Conservation (phyloP, 371 early-diverging fungal species). For the Mucor mucedo region DNA sequence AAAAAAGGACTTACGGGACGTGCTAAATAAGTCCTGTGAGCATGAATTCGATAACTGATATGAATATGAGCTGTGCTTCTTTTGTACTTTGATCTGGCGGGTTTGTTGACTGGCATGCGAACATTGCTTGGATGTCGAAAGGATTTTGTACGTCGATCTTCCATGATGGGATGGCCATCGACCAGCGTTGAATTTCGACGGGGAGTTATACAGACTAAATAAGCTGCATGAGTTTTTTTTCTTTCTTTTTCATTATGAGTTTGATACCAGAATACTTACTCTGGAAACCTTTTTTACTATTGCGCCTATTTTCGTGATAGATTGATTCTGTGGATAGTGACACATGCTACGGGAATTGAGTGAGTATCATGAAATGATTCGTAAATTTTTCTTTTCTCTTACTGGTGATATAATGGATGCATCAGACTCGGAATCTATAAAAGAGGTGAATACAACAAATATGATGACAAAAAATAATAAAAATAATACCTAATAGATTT, state of each 20-base stretch:
- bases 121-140: neutral
- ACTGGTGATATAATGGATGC: slow-evolving; percentile 8
- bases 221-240: neutral
- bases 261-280: slow-evolving; percentile 3
- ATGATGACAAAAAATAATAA: neutral
- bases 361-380: neutral
- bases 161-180: neutral
- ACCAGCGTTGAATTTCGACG: slow-evolving; percentile 1
- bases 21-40: slow-evolving; percentile 16
- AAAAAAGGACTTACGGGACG: neutral
- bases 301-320: neutral
- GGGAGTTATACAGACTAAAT: slow-evolving; percentile 1
- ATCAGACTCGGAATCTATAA: neutral
- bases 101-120: neutral
- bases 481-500: slow-evolving; percentile 20
- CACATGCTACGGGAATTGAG: neutral
- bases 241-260: neutral
- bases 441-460: neutral
- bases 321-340: slow-evolving; percentile 14
- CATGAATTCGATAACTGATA: slow-evolving; percentile 31
- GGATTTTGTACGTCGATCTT: slow-evolving; percentile 1
- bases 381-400: neutral
- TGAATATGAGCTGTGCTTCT: slow-evolving; percentile 25
- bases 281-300: slow-evolving; percentile 16
- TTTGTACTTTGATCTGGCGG: slow-evolving; percentile 6